phyloP scores from a whole-genome alignment of 2,329 filamentous ascomycete species.

The Phoma sp. region DNA sequence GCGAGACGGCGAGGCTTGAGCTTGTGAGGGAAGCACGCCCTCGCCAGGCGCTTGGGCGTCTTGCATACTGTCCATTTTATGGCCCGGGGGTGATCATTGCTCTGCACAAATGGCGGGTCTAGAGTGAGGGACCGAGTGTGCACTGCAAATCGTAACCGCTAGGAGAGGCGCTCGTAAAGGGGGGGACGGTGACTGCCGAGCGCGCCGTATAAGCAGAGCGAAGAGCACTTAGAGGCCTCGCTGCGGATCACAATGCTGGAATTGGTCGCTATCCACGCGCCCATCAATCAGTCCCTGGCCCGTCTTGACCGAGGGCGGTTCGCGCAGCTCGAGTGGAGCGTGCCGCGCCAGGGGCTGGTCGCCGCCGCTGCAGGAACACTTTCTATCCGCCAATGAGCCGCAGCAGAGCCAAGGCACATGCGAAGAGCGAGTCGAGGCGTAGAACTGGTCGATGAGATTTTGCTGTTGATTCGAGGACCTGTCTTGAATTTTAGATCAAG shows the following conservation, averaged over 20 bases:
- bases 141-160: slow-evolving; percentile 26
- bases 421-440: slow-evolving; percentile 2
- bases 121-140: slow-evolving; percentile 26
- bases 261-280: slow-evolving; percentile 39
- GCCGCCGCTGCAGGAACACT: slow-evolving; percentile 35
- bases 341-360: slow-evolving; percentile 27
- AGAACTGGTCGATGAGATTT: background rate
- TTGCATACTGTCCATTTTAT: slow-evolving; percentile 42
- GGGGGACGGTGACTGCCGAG: slow-evolving; percentile 32
- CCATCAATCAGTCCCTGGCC: slow-evolving; percentile 11
- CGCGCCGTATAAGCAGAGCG: slow-evolving; percentile 30
- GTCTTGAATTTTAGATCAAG: slow-evolving; percentile 1
- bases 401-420: background rate
- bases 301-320: slow-evolving; percentile 27
- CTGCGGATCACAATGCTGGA: slow-evolving; percentile 37
- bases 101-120: slow-evolving; percentile 44
- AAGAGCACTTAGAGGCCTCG: slow-evolving; percentile 31
- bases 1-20: slow-evolving; percentile 34
- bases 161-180: slow-evolving; percentile 38
- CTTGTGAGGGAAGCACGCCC: slow-evolving; percentile 29
- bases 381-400: slow-evolving; percentile 18
- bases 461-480: slow-evolving; percentile 11
- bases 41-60: slow-evolving; percentile 34
- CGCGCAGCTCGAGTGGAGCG: slow-evolving; percentile 31
- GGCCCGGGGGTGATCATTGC: slow-evolving; percentile 38